Evolutionary conservation across 202 grass and related monocot genomes (phyloP).

Genomic region (Panicum virgatum): DNA sequence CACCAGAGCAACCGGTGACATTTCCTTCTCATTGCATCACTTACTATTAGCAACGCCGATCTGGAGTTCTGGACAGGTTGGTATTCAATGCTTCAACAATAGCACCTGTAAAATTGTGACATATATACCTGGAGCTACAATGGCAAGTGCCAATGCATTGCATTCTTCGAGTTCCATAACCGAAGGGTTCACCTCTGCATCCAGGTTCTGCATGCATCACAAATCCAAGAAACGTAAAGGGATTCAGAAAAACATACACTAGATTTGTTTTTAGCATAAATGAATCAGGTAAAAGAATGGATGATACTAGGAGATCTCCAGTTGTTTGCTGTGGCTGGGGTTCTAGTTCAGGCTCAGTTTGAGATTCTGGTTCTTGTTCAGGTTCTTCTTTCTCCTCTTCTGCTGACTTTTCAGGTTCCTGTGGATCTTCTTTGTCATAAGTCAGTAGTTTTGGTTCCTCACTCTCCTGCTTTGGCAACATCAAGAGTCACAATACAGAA

Average conservation of each 20-base stretch:
- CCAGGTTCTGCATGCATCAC: conserved; percentile 61
- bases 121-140: conserved; percentile 68
- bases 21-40: background rate
- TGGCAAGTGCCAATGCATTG: conserved; percentile 83
- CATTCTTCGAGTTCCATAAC: conserved; percentile 57
- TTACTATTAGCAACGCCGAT: background rate
- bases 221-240: background rate
- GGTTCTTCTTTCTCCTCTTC: conserved; percentile 55
- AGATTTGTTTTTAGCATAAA: conserved; percentile 9
- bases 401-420: conserved; percentile 27
- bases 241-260: conserved; percentile 9
- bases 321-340: conserved; percentile 41
- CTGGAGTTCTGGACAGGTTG: background rate
- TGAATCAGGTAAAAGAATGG: background rate
- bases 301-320: conserved; percentile 72
- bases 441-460: conserved; percentile 60
- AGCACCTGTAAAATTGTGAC: background rate
- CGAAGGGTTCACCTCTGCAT: conserved; percentile 68
- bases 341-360: conserved; percentile 41
- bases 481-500: conserved; percentile 17
- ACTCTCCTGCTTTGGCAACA: conserved; percentile 60
- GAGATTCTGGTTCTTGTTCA: conserved; percentile 42
- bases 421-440: conserved; percentile 49
- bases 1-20: background rate
- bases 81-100: background rate